Base-by-base conservation (phyloP, 2,329 filamentous ascomycete genomes). In the Penicillium sp. region DNA sequence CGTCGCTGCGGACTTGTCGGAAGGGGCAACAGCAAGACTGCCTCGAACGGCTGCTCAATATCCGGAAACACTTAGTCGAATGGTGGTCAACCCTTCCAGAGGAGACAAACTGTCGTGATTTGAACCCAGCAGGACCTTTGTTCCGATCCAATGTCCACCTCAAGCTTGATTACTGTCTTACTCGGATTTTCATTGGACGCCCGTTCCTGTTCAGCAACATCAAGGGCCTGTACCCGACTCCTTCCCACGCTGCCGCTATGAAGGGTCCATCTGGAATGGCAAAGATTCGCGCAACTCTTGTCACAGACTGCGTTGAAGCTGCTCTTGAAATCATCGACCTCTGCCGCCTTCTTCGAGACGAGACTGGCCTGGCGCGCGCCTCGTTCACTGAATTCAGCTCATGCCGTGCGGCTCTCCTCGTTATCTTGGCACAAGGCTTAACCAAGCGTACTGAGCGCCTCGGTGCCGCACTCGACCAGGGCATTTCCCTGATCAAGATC, bases 341-440 rank as follows among this genome's bases (percentile, higher is more conserved):
- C 4, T 83, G 82, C 60, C 78, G 78, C 41, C 71, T 79, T 4
- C 76, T 85, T 4, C 78, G 79, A 40, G 78, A 79, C 46, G 80
- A 78, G n/a, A 78, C 80, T 14, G 83, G 82, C 16, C 80, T 85
- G 54, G 82, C 83, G 6, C 78, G 82, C 33, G 81, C 82, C 2
- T 83, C 82, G 0, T 85, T 84, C 63, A 83, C 82, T 3, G 83
- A 85, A 61, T 85, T 84, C 65, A 83, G 81, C 66, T 81, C 82
- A 3, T 84, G 82, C 52, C 81, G 83, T 43, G 82, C 82, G 10
- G 82, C 83, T 9, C 71, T 85, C 6, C 74, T 85, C 2, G 82
- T 84, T 31, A 76, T 78, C 16, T 61, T 78, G 6, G 76, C 76
- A 0, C 75, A 77, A 46, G 75, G 73, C 18, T 60, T 78, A 18